Evolutionary conservation across 768 basidiomycete species (phyloP).

Genomic region (Hortiboletus flavorubellus): DNA sequence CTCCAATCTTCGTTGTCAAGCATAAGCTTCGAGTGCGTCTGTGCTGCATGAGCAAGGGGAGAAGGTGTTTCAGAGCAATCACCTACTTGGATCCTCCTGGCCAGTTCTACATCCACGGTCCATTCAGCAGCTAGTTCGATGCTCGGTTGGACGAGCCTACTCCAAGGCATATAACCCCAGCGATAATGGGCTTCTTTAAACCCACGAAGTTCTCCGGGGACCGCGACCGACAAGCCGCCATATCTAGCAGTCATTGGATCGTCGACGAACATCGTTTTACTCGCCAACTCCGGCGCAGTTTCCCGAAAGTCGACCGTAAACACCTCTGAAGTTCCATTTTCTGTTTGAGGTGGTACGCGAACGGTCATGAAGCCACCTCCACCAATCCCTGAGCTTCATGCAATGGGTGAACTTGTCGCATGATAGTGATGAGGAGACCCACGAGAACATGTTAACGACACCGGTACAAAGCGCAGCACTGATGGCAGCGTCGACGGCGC

Average conservation of each 20-base stretch:
- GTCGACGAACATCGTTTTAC: slow-evolving; percentile 70
- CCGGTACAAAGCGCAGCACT: slow-evolving; percentile 76
- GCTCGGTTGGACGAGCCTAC: slow-evolving; percentile 69
- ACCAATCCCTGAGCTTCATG: slow-evolving; percentile 69
- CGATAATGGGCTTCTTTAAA: slow-evolving; percentile 77
- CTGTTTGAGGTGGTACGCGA: slow-evolving; percentile 56
- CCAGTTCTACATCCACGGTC: slow-evolving; percentile 76
- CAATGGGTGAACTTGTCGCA: not conserved
- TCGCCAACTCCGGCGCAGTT: slow-evolving; percentile 71
- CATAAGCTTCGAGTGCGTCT: slow-evolving; percentile 57
- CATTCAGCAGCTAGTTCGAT: slow-evolving; percentile 75
- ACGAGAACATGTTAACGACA: slow-evolving; percentile 91
- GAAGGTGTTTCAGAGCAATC: slow-evolving; percentile 1
- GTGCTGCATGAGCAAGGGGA: not conserved
- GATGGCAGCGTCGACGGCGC: slow-evolving; percentile 87
- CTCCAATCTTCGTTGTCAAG: slow-evolving; percentile 66
- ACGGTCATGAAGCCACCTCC: slow-evolving; percentile 87
- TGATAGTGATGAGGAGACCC: slow-evolving; percentile 26
- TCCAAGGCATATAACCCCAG: slow-evolving; percentile 84
- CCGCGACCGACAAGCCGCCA: slow-evolving; percentile 83
- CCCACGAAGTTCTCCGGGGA: slow-evolving; percentile 90
- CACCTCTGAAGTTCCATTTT: slow-evolving; percentile 50
- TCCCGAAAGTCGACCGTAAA: slow-evolving; percentile 88
- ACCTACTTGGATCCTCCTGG: slow-evolving; percentile 64
- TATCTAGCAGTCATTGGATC: slow-evolving; percentile 51